These are phyloP conservation scores for Saccharum spontaneum DNA, from an alignment of 176 grass and related monocot species.

Conservation along the genomic window DNA sequence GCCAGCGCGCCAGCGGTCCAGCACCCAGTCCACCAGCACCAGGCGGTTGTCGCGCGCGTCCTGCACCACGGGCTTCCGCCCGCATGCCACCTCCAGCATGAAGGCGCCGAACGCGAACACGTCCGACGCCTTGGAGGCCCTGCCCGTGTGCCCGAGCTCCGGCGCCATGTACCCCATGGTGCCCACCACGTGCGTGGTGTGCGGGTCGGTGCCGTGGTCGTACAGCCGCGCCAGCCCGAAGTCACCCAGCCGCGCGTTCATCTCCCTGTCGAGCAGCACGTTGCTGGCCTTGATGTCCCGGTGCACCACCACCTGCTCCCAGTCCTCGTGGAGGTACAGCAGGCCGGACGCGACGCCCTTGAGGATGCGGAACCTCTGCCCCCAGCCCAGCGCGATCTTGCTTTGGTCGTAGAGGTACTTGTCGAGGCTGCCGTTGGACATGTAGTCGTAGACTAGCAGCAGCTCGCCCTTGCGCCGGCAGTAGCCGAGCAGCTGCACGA, in stretches of 20 bases:
- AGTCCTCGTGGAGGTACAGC: slow-evolving; percentile 83
- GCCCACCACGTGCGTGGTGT: slow-evolving; percentile 65
- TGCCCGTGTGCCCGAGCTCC: slow-evolving; percentile 55
- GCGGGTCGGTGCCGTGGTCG: slow-evolving; percentile 64
- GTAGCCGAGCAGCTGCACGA: slow-evolving; percentile 80
- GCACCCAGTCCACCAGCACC: slow-evolving; percentile 60
- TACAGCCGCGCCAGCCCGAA: slow-evolving; percentile 70
- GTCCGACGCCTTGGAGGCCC: slow-evolving; percentile 57
- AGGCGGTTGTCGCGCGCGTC: slow-evolving; percentile 40
- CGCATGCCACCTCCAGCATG: slow-evolving; percentile 66
- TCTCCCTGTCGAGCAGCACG: slow-evolving; percentile 68
- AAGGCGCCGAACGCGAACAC: slow-evolving; percentile 59
- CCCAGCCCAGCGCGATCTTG: slow-evolving; percentile 30
- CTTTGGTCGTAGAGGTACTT: slow-evolving; percentile 50
- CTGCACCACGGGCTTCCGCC: slow-evolving; percentile 49
- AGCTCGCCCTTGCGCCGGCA: slow-evolving; percentile 82
- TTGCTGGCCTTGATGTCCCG: slow-evolving; percentile 93
- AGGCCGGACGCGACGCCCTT: slow-evolving; percentile 59
- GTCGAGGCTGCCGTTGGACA: slow-evolving; percentile 87
- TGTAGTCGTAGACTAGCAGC: slow-evolving; percentile 85
- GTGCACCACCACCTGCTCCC: slow-evolving; percentile 89
- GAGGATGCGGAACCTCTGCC: slow-evolving; percentile 43
- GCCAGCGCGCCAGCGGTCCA: slow-evolving; percentile 47
- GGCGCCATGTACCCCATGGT: slow-evolving; percentile 68
- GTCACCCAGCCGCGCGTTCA: slow-evolving; percentile 57